These are phyloP conservation scores for Persicaria maculosa DNA, from an alignment of 148 eudicot species.

Conservation along the genomic window DNA sequence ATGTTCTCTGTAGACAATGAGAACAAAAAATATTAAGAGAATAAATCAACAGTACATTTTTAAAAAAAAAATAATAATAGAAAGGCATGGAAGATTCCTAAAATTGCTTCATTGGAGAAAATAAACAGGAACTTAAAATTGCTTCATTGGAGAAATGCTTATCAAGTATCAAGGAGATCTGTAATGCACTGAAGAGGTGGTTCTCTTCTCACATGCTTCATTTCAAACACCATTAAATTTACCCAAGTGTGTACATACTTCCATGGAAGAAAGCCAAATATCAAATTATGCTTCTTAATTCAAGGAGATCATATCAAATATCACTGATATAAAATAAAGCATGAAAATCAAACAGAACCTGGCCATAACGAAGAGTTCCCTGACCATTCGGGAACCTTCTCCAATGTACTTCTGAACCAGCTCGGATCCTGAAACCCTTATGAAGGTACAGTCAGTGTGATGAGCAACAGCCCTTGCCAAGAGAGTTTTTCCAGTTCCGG, in stretches of 20 bases:
- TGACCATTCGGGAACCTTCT: conserved; percentile 80
- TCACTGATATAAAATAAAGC: not conserved
- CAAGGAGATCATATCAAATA: not conserved
- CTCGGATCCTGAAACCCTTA: conserved; percentile 93
- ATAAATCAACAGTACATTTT: not conserved
- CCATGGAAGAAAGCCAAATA: not conserved
- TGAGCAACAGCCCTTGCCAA: conserved; percentile 95
- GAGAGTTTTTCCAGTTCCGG: conserved; percentile 87
- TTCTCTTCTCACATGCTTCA: not conserved
- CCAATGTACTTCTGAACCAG: conserved; percentile 88
- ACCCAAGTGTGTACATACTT: not conserved
- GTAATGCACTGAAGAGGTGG: not conserved
- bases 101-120: not conserved
- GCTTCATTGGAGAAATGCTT: not conserved
- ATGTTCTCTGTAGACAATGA: conserved; percentile 50
- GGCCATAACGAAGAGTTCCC: conserved; percentile 86
- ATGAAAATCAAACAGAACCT: conserved; percentile 34
- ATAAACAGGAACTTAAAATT: not conserved
- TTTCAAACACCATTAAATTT: not conserved
- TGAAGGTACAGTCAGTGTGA: conserved; percentile 90
- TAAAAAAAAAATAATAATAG: not conserved
- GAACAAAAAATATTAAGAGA: not conserved
- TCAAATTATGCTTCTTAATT: not conserved
- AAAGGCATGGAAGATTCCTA: not conserved
- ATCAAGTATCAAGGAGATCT: not conserved